Evolutionary conservation across 306 rosid species (phyloP).

Genomic region (Sphenostylis stenocarpa): DNA sequence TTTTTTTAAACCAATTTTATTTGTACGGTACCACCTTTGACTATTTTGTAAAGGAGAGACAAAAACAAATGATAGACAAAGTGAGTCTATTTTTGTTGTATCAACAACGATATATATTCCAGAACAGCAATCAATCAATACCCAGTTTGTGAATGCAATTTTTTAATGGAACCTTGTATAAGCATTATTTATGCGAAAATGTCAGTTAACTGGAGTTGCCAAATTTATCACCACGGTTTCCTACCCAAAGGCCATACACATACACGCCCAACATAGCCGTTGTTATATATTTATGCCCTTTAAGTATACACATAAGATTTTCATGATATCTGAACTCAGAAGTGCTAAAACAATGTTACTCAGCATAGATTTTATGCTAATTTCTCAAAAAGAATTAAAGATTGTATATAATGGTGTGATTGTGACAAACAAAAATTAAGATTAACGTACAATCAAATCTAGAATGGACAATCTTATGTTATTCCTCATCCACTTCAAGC

Average conservation of each 20-base stretch:
- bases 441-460: background rate
- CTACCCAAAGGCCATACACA: background rate
- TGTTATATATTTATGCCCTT: background rate
- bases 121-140: slow-evolving; percentile 13
- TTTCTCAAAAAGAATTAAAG: slow-evolving; percentile 32
- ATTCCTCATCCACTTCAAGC: slow-evolving; percentile 78
- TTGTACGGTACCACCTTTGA: slow-evolving; percentile 38
- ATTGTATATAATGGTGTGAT: slow-evolving; percentile 9
- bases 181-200: background rate
- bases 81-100: slow-evolving; percentile 28
- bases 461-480: background rate
- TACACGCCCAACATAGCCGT: background rate
- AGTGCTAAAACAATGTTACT: slow-evolving; percentile 3
- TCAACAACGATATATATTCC: background rate
- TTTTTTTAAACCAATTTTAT: slow-evolving; percentile 24
- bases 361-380: background rate
- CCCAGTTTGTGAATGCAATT: background rate
- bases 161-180: background rate
- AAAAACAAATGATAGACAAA: background rate
- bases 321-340: background rate
- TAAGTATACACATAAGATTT: slow-evolving; percentile 15
- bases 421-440: background rate
- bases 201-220: background rate
- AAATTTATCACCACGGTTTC: background rate
- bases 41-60: slow-evolving; percentile 40